Evolutionary conservation across 225 moss, liverwort and hornwort genomes (phyloP).

Genomic region (Bryum argenteum): DNA sequence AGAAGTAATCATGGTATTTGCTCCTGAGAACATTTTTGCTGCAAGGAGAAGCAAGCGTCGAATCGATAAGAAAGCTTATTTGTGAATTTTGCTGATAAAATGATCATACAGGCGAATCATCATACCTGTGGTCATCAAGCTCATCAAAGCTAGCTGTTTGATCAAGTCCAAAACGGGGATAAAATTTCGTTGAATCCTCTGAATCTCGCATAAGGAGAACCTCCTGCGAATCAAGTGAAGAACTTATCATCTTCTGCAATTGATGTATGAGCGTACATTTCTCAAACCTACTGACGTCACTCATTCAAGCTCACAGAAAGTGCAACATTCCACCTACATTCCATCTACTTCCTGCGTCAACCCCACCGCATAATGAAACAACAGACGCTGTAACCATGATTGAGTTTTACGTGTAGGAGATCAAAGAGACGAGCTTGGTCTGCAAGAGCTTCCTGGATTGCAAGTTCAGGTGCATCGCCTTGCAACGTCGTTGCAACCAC

Average conservation of each 20-base stretch:
- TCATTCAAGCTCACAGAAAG: background rate
- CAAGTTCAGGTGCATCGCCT: constrained; percentile 49
- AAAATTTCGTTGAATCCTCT: constrained; percentile 66
- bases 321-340: background rate
- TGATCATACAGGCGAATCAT: background rate
- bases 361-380: background rate
- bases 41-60: constrained; percentile 27
- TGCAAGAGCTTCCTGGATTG: constrained; percentile 49
- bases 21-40: constrained; percentile 65
- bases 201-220: constrained; percentile 69
- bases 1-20: constrained; percentile 79
- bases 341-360: background rate
- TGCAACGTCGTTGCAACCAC: constrained; percentile 51
- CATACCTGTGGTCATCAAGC: constrained; percentile 67
- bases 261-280: background rate
- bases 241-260: background rate
- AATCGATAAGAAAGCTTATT: background rate
- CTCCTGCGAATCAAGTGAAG: constrained; percentile 53
- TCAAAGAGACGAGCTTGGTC: constrained; percentile 64
- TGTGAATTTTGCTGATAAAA: background rate
- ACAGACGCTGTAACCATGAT: background rate
- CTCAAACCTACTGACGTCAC: background rate
- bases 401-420: constrained; percentile 64
- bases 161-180: constrained; percentile 75
- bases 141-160: constrained; percentile 67